A percentile compares a stretch with the other conserved stretches of the same genome.
Conservation (phyloP, 192 early-diverging fungal genomes). For the Powellomyces hirtus region DNA sequence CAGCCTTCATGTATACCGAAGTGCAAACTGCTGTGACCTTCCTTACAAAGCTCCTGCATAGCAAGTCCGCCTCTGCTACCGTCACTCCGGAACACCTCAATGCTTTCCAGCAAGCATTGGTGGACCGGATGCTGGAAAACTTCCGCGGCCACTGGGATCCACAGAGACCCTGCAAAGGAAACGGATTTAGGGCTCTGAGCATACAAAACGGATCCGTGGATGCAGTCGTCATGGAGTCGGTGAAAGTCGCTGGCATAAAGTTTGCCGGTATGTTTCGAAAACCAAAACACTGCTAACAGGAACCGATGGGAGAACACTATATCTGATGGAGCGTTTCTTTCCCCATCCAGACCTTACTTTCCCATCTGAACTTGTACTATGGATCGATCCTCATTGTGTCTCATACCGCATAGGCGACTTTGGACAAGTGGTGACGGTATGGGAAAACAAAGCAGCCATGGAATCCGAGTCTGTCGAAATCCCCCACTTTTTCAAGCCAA, state of each 20-base stretch:
- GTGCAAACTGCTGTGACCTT: constrained; percentile 15
- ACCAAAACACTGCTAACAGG: no score
- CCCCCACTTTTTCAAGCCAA: constrained; percentile 1
- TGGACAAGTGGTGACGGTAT: constrained; percentile 31
- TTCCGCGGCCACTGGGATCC: constrained; percentile 74
- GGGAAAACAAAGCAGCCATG: constrained; percentile 24
- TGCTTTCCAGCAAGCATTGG: constrained; percentile 51
- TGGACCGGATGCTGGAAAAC: constrained; percentile 52
- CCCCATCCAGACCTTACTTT: constrained; percentile 19
- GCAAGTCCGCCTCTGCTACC: not conserved
- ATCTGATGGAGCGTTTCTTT: not conserved
- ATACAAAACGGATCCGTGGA: constrained; percentile 69
- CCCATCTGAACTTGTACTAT: constrained; percentile 35
- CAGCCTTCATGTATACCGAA: constrained; percentile 21
- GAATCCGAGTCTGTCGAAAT: not conserved
- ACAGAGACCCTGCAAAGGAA: constrained; percentile 62
- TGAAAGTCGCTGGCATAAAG: constrained; percentile 2
- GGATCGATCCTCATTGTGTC: constrained; percentile 37
- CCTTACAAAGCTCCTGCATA: constrained; percentile 21
- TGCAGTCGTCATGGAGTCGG: constrained; percentile 47
- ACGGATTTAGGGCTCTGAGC: constrained; percentile 73
- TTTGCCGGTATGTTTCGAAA: not conserved
- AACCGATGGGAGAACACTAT: not conserved
- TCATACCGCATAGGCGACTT: constrained; percentile 31
- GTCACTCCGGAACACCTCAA: not conserved